Evolutionary conservation across 805 yeast species (phyloP).

Genomic region (Zygosaccharomyces gambellarensis): DNA sequence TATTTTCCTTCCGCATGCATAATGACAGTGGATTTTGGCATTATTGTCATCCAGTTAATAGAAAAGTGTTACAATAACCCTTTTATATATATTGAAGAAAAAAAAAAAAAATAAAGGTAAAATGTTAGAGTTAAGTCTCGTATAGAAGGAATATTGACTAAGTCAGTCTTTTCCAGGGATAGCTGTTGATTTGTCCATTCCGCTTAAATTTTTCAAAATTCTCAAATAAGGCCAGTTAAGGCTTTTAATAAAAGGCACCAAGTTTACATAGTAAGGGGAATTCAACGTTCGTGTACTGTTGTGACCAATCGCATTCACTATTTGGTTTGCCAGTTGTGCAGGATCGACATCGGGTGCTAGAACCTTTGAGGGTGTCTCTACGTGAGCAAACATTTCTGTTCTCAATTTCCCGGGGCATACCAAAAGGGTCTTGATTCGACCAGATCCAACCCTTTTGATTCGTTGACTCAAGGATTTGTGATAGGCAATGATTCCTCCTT

Average conservation of each 20-base stretch:
- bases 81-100: too few species aligned
- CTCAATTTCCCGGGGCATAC: slow-evolving; percentile 85
- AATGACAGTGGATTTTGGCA: background rate
- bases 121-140: background rate
- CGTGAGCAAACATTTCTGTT: slow-evolving; percentile 69
- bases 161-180: background rate
- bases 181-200: slow-evolving; percentile 49
- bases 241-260: slow-evolving; percentile 66
- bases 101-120: background rate
- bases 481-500: slow-evolving; percentile 77
- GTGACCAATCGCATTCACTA: slow-evolving; percentile 50
- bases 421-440: slow-evolving; percentile 59
- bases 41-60: background rate
- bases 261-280: slow-evolving; percentile 70
- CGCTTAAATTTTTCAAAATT: slow-evolving; percentile 47
- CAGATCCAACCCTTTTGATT: slow-evolving; percentile 43
- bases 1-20: background rate
- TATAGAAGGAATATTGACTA: background rate
- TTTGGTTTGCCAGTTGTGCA: slow-evolving; percentile 51
- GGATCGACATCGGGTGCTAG: slow-evolving; percentile 85
- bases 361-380: slow-evolving; percentile 64
- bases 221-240: slow-evolving; percentile 56
- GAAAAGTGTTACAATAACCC: too few species aligned
- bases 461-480: slow-evolving; percentile 79
- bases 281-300: slow-evolving; percentile 68